Base-by-base conservation (phyloP, 768 basidiomycete species). In the Mycena galericulata region DNA sequence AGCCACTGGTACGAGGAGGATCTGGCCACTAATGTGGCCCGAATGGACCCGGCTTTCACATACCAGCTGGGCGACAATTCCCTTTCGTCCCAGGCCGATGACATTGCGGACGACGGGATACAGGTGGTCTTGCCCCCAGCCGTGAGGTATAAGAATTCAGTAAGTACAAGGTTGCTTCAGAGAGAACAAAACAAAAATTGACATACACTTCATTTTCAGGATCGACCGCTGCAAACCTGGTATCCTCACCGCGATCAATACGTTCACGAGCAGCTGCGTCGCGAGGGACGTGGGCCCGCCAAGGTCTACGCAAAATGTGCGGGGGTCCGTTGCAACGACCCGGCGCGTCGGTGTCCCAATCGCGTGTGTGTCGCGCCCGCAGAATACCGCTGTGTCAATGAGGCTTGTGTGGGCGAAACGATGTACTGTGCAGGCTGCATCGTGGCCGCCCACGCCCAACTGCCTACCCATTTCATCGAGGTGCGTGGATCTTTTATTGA, bases 381-480 rank as follows among this genome's bases (percentile, higher is more conserved):
- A n/a, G 58, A 47, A 17, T 59, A 20, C 17, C 60, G 60, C 12
- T 62, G 60, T n/a, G 49, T 41, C 8, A 38, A 62, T 20, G 60
- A 38, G 17, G 26, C 17, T 2, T 62, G 60, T 27, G 30, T n/a
- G n/a, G n/a, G n/a, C n/a, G n/a, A n/a, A n/a, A n/a, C n/a, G n/a
- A n/a, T n/a, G n/a, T n/a, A n/a, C 6, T 62, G 60, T 10, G 1
- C 26, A 0, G 26, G 4, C 2, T 62, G 60, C 11, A 51, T 62
- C 2, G 60, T 62, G 0, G 50, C 14, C 12, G 45, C 41, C 2
- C 51, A 64, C 34, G 54, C 62, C 4, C 51, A 29, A 10, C 32
- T 64, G 15, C 62, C 62, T 2, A 62, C 27, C 0, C 61, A 62
- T 40, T 62, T 62, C 17, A 10, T 62, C 1, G 50, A 62, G 61